Evolutionary conservation across 805 yeast genomes (phyloP).

Genomic region (Zygoascus tannicola): DNA sequence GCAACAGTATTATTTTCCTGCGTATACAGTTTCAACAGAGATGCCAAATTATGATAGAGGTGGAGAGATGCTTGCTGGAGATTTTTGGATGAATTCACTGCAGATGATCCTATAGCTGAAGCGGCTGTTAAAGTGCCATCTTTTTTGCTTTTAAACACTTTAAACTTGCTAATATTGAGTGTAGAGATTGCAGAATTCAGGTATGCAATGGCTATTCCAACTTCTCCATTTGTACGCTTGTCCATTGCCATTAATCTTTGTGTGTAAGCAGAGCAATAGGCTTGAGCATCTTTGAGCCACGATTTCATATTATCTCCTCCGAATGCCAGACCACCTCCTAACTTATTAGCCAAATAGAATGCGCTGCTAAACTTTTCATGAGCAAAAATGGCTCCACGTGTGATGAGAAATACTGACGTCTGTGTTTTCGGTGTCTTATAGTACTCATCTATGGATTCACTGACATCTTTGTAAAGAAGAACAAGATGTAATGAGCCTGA

Average conservation of each 20-base stretch:
- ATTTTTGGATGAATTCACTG: not conserved
- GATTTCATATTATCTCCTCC: conserved; percentile 13
- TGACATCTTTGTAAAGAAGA: conserved; percentile 18
- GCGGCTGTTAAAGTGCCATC: not conserved
- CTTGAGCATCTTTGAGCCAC: conserved; percentile 22
- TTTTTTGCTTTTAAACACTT: not conserved
- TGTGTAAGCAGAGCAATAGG: conserved; percentile 21
- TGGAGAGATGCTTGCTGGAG: not conserved
- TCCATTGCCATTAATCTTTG: conserved; percentile 23
- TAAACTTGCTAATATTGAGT: conserved; percentile 9
- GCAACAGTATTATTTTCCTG: conserved; percentile 25
- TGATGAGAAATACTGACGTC: conserved; percentile 21
- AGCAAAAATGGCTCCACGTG: conserved; percentile 26
- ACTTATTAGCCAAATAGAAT: conserved; percentile 16
- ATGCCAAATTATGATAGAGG: conserved; percentile 10
- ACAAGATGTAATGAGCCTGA: conserved; percentile 25
- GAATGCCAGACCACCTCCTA: not conserved
- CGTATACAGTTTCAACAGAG: conserved; percentile 15
- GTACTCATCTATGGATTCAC: conserved; percentile 3
- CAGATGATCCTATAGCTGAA: not conserved
- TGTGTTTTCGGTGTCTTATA: conserved; percentile 8
- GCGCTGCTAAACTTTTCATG: conserved; percentile 25
- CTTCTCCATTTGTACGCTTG: conserved; percentile 17
- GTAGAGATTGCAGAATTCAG: conserved; percentile 17
- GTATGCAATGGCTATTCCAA: conserved; percentile 25